Percentiles rank a stretch among this genome's conserved stretches.
These are phyloP conservation scores for Hirsutella thompsonii DNA, from an alignment of 2,329 filamentous ascomycete species.

Conservation along the genomic window DNA sequence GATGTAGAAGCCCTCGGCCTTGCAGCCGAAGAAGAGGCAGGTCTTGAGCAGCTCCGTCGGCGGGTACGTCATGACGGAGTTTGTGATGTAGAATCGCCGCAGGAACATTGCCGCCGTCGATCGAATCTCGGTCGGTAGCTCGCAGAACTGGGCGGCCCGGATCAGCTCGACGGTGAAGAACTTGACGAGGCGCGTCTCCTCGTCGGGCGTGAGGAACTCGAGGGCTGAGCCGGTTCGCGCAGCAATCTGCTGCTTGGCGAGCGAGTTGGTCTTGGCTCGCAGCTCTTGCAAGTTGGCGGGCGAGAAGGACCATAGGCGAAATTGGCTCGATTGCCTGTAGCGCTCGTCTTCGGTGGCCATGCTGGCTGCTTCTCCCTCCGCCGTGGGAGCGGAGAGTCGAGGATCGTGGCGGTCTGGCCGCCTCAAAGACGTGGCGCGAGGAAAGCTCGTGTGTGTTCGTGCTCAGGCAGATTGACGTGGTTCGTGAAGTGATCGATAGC, in stretches of 20 bases:
- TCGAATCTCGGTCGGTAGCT: conserved; percentile 37
- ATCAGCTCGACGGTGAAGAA: conserved; percentile 57
- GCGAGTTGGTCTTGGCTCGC: conserved; percentile 65
- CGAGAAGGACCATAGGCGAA: conserved; percentile 84
- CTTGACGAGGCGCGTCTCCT: conserved; percentile 70
- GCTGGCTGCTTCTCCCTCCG: conserved; percentile 4
- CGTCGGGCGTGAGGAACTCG: conserved; percentile 71
- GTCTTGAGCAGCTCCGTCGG: conserved; percentile 82
- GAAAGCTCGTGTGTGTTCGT: too few relatives aligned
- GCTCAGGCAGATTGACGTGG: too few relatives aligned
- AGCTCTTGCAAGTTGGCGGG: conserved; percentile 56
- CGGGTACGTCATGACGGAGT: conserved; percentile 93
- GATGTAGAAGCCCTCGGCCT: conserved; percentile 77
- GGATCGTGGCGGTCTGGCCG: too few relatives aligned
- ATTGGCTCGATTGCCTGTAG: conserved; percentile 85
- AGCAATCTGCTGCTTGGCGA: conserved; percentile 52
- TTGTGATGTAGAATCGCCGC: conserved; percentile 88
- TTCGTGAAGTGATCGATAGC: too few relatives aligned
- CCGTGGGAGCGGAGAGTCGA: background rate
- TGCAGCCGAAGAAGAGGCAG: conserved; percentile 83
- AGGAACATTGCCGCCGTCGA: conserved; percentile 77
- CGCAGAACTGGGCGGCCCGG: conserved; percentile 40
- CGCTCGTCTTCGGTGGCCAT: conserved; percentile 81
- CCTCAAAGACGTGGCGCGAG: too few relatives aligned
- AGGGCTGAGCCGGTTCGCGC: conserved; percentile 43